Base-by-base conservation (phyloP, 352 stramenopile species). In the Pythium scleroteichum region DNA sequence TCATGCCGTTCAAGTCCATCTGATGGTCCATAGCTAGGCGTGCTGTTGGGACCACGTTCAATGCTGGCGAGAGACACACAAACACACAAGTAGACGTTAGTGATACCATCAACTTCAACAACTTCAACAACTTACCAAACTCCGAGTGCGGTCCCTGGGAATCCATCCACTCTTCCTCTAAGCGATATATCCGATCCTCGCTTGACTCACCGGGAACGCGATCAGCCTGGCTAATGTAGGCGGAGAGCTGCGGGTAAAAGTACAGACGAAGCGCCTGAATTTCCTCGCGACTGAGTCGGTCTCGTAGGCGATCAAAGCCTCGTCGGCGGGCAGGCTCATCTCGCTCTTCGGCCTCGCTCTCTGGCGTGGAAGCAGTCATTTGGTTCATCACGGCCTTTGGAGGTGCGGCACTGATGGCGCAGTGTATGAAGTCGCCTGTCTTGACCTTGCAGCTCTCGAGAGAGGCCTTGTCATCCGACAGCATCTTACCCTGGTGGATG, bases 141-240 rank as follows among this genome's bases (percentile, higher is more conserved):
- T 95, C 86, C 0, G 86, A 95, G 48, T 95, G 82, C 3, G 86
- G 86, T n/a, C 86, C 86, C 45, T 95, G 86, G 12, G 82, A 71
- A 40, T 85, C 83, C 84, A 95, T 95, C 86, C 86, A 95, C 72
- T 95, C 84, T 53, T 95, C 86, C 68, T 95, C 86, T 12, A 95
- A 59, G 23, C 86, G 80, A 53, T 94, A 95, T 82, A 95, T 95
- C 68, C 84, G 84, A 66, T 95, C 84, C 59, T 95, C 86, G 50
- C 81, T 92, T 23, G 76, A 88, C 59, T 95, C 86, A 27, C 82
- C 82, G 35, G 69, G 50, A n/a, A 92, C 75, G 3, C 69, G 81
- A 55, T 89, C 82, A 10, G 86, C 85, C 68, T 94, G 83, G 47
- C 79, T 90, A 52, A 95, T 95, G 55, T 78, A 94, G 33, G 87